Base-by-base conservation (phyloP, 179 eudicot genomes). In the Gypsophila paniculata region DNA sequence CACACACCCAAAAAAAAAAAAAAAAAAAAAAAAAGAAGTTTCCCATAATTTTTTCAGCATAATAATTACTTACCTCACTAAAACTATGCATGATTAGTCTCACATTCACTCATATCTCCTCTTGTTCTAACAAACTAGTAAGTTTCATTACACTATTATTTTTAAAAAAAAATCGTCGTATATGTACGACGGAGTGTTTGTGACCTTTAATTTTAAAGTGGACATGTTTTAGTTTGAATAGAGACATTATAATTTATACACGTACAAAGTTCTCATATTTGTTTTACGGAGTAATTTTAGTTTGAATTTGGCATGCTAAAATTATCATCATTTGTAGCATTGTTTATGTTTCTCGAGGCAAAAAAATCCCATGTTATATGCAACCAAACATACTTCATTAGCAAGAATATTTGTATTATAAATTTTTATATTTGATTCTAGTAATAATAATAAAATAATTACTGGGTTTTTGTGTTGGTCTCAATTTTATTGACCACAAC, bases 81-180 rank as follows among this genome's bases (percentile, higher is more conserved):
- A 57, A 54, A 29, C 34, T 54, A 68, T 61, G 61, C 42, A 65
- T 23, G n/a, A 39, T 54, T 57, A 73, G 18, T 73, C 4, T 44
- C 52, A 62, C 54, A 61, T 77, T 73, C 29, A 76, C 68, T 76
- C 66, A 72, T 57, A 78, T 73, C 74, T 52, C 61, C 81, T 54
- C 34, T 78, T 68, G 61, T 29, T 73, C 51, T 54, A 34, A 15
- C 53, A 53, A 4, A 49, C 65, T 3, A 68, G 72, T 68, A 77
- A 68, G 65, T 60, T 59, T 32, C 15, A 34, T 10, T 44, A n/a
- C n/a, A n/a, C n/a, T n/a, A n/a, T n/a, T n/a, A n/a, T n/a, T n/a
- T n/a, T n/a, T n/a, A n/a, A n/a, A n/a, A n/a, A n/a, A n/a, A n/a
- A n/a, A n/a, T n/a, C n/a, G n/a, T n/a, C n/a, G n/a, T n/a, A n/a